Percentiles rank a stretch among this genome's conserved stretches.
Conservation (phyloP, 805 yeast species). For the Blastobotrys parvus region DNA sequence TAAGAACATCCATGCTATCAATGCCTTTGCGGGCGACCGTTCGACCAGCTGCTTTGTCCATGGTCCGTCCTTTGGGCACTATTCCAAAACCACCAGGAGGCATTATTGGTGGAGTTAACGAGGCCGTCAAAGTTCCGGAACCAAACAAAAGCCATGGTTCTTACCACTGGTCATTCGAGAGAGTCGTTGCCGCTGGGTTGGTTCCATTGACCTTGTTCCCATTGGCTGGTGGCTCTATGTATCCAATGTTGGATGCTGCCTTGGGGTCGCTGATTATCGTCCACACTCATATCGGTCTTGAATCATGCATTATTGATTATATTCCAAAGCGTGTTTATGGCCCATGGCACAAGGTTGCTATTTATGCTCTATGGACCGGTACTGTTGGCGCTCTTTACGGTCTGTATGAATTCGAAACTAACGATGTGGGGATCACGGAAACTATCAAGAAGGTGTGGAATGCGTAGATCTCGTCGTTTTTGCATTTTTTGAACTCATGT, state of each 20-base stretch:
- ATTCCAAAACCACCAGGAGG: slow-evolving; percentile 84
- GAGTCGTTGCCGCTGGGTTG: slow-evolving; percentile 56
- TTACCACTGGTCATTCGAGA: slow-evolving; percentile 90
- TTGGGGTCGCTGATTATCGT: slow-evolving; percentile 58
- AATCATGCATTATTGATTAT: slow-evolving; percentile 87
- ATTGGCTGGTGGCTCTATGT: slow-evolving; percentile 55
- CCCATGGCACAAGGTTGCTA: slow-evolving; percentile 58
- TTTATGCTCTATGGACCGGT: slow-evolving; percentile 63
- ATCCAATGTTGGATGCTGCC: slow-evolving; percentile 64
- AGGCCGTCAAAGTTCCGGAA: slow-evolving; percentile 65
- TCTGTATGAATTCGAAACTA: slow-evolving; percentile 64
- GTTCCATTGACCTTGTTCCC: slow-evolving; percentile 75
- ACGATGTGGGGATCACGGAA: slow-evolving; percentile 69
- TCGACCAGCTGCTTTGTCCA: background rate
- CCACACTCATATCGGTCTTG: slow-evolving; percentile 82
- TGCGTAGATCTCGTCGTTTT: slow-evolving; percentile 28
- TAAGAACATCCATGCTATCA: background rate
- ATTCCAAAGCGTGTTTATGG: slow-evolving; percentile 85
- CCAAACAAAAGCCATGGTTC: slow-evolving; percentile 67
- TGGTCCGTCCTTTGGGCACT: slow-evolving; percentile 8
- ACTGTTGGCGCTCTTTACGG: slow-evolving; percentile 68
- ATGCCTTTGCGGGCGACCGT: background rate
- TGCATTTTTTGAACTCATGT: background rate
- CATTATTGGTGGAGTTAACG: slow-evolving; percentile 89
- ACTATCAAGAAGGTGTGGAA: slow-evolving; percentile 58